Conservation (phyloP, 1,284 basidiomycete genomes). For the Naganishia sp. region DNA sequence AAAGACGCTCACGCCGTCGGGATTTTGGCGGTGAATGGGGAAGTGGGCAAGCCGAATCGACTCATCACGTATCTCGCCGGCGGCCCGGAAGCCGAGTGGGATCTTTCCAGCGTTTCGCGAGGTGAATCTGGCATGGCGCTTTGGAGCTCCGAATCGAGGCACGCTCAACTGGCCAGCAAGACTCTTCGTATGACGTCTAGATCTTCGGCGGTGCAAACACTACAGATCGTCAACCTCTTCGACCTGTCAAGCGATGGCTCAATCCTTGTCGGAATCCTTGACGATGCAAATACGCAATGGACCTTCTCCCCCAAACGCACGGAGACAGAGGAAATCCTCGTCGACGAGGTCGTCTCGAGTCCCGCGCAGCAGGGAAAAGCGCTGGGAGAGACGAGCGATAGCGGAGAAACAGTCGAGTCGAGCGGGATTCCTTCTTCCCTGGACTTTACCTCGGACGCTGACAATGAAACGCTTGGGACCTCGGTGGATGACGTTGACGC, state of each 20-base stretch:
- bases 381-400: constrained; percentile 3
- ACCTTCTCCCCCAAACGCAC: background rate
- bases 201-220: background rate
- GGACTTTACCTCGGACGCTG: constrained; percentile 11
- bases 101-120: background rate
- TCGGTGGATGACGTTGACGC: constrained; percentile 18
- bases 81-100: constrained; percentile 1
- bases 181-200: background rate
- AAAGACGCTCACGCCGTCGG: constrained; percentile 6
- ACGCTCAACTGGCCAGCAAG: background rate
- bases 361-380: background rate
- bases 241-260: background rate
- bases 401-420: background rate
- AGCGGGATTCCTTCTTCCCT: background rate
- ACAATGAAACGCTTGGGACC: constrained; percentile 3
- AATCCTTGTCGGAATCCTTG: constrained; percentile 2
- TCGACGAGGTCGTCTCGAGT: constrained; percentile 10
- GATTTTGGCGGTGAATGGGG: background rate
- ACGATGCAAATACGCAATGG: background rate
- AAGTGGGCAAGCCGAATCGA: background rate
- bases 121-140: background rate
- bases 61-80: constrained; percentile 3
- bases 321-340: background rate
- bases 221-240: constrained; percentile 12
- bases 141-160: constrained; percentile 2